A percentile compares a stretch with the other conserved stretches of the same genome.
Conservation (phyloP, 2,329 filamentous ascomycete genomes). For the Ophiostoma sp. region DNA sequence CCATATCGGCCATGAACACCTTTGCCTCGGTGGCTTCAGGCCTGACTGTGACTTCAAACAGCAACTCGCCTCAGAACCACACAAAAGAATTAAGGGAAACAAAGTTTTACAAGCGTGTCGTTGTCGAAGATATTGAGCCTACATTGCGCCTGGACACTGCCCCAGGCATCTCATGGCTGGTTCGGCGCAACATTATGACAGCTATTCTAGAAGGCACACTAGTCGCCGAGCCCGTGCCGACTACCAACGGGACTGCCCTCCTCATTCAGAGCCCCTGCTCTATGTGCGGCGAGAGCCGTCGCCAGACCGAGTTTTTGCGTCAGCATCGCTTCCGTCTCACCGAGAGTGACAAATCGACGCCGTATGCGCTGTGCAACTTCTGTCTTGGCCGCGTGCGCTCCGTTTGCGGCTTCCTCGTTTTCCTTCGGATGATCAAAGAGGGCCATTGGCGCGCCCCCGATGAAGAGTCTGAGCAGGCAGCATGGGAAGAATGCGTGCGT, state of each 20-base stretch:
- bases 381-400: constrained; percentile 79
- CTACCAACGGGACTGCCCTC: constrained; percentile 35
- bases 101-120: constrained; percentile 85
- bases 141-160: constrained; percentile 84
- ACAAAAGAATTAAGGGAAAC: constrained; percentile 65
- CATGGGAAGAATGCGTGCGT: constrained; percentile 91
- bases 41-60: constrained; percentile 37
- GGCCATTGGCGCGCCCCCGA: constrained; percentile 84
- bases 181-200: constrained; percentile 74
- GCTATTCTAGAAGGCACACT: constrained; percentile 80
- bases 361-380: constrained; percentile 84
- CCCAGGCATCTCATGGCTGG: constrained; percentile 89
- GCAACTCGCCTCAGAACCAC: constrained; percentile 38
- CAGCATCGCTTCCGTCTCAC: constrained; percentile 85
- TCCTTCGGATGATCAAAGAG: constrained; percentile 84
- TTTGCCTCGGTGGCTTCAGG: constrained; percentile 40
- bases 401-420: constrained; percentile 88
- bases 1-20: constrained; percentile 17
- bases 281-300: constrained; percentile 78
- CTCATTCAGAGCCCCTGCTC: constrained; percentile 50
- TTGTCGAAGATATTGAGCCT: constrained; percentile 90
- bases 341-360: constrained; percentile 78
- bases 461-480: constrained; percentile 74
- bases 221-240: constrained; percentile 79
- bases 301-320: constrained; percentile 64